phyloP scores from a whole-genome alignment of 2,329 filamentous ascomycete genomes.

The Biscogniauxia sp. region DNA sequence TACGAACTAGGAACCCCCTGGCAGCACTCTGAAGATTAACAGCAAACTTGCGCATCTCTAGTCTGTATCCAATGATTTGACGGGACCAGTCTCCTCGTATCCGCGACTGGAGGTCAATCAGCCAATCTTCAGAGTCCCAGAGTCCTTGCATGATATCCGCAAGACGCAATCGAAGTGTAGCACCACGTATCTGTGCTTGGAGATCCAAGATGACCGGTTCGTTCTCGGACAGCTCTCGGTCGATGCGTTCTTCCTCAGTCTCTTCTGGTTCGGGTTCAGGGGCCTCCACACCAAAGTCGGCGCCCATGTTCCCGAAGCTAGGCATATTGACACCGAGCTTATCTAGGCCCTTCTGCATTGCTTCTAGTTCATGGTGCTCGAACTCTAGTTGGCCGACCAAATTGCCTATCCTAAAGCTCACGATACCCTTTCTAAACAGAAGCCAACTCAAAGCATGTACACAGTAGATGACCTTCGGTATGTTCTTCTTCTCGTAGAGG shows the following conservation, averaged over 20 bases:
- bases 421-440: conserved; percentile 90
- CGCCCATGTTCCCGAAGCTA: conserved; percentile 95
- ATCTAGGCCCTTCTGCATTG: conserved; percentile 94
- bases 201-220: conserved; percentile 72
- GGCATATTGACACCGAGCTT: conserved; percentile 95
- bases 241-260: conserved; percentile 84
- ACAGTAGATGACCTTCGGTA: conserved; percentile 98
- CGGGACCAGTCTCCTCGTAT: conserved; percentile 86
- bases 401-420: conserved; percentile 95
- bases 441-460: conserved; percentile 97
- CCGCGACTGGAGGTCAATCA: conserved; percentile 80
- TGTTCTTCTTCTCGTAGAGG: conserved; percentile 99
- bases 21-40: conserved; percentile 74
- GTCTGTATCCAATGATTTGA: conserved; percentile 77
- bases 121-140: conserved; percentile 78
- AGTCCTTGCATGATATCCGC: conserved; percentile 82
- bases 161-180: conserved; percentile 71
- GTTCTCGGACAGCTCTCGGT: conserved; percentile 77
- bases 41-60: conserved; percentile 81
- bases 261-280: conserved; percentile 75
- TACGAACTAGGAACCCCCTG: conserved; percentile 72
- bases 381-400: conserved; percentile 95
- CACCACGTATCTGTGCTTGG: conserved; percentile 83
- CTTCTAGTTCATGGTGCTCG: conserved; percentile 94
- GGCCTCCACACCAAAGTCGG: conserved; percentile 83